These are phyloP conservation scores for Phialemonium atrogriseum DNA, from an alignment of 2,329 filamentous ascomycete genomes.

Conservation along the genomic window DNA sequence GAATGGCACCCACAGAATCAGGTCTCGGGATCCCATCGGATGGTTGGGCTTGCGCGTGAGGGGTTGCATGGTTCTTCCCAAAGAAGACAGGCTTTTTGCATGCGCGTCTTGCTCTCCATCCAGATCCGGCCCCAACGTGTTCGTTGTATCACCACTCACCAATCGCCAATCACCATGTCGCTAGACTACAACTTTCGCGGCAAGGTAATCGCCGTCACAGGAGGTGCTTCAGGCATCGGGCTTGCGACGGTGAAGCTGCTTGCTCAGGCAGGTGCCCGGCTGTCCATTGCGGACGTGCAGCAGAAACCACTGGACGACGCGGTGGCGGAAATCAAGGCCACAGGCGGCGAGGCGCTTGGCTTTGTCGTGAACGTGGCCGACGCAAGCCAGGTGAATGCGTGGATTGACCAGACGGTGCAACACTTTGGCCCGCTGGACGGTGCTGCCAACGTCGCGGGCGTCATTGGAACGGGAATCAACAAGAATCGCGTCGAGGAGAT, in stretches of 20 bases:
- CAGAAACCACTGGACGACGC: constrained; percentile 19
- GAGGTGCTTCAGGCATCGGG: constrained; percentile 37
- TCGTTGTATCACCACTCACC: too few relatives aligned
- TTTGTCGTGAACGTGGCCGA: constrained; percentile 17
- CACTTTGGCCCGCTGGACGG: constrained; percentile 18
- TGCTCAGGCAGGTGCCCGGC: constrained; percentile 27
- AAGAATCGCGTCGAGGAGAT: constrained; percentile 8
- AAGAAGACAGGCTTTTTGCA: too few relatives aligned
- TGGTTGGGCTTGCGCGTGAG: too few relatives aligned
- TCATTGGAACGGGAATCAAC: constrained; percentile 11
- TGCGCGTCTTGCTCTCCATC: too few relatives aligned
- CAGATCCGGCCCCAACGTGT: too few relatives aligned
- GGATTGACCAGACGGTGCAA: constrained; percentile 16
- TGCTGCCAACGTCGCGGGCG: constrained; percentile 21
- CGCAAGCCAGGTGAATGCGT: constrained; percentile 15
- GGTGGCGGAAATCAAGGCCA: constrained; percentile 3
- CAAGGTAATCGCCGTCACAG: constrained; percentile 38
- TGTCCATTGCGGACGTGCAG: constrained; percentile 38
- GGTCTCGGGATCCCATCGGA: too few relatives aligned
- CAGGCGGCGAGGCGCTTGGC: constrained; percentile 5
- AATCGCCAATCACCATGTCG: too few relatives aligned
- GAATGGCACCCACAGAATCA: too few relatives aligned
- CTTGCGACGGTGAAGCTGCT: constrained; percentile 34
- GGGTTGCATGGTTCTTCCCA: too few relatives aligned
- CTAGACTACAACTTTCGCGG: too few relatives aligned